Evolutionary conservation across 768 basidiomycete species (phyloP).

Genomic region (Terana coerulea): DNA sequence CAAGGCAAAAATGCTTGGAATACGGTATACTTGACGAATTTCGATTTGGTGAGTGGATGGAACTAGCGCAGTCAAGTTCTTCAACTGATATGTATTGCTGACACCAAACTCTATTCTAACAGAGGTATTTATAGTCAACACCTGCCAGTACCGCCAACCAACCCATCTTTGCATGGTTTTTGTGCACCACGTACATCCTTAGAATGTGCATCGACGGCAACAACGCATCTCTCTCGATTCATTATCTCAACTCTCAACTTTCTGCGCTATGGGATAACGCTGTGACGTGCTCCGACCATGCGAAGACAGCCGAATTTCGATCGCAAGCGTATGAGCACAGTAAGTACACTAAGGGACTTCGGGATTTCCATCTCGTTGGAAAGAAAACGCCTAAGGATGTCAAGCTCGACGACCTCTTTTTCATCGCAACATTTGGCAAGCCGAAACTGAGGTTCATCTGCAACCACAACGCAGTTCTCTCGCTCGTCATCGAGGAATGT

Average conservation of each 20-base stretch:
- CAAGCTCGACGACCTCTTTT: constrained; percentile 4
- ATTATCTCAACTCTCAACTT: constrained; percentile 23
- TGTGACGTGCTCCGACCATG: constrained; percentile 9
- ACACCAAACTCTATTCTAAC: no score
- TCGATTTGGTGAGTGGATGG: no score
- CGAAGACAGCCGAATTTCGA: constrained; percentile 6
- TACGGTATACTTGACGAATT: no score
- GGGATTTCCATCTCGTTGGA: constrained; percentile 10
- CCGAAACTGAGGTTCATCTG: constrained; percentile 26
- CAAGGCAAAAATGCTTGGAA: no score
- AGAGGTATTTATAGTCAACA: no score
- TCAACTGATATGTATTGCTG: no score
- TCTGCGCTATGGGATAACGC: constrained; percentile 21
- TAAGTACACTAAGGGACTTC: constrained; percentile 7
- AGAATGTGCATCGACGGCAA: constrained; percentile 23
- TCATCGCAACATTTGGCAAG: constrained; percentile 14
- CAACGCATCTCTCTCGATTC: constrained; percentile 18
- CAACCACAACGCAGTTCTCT: constrained; percentile 26
- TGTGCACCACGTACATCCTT: no score
- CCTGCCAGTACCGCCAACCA: no score
- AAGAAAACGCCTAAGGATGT: background rate
- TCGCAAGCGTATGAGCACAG: constrained; percentile 11
- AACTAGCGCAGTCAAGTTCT: no score
- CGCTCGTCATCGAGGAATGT: constrained; percentile 18
- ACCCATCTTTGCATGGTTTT: no score